Evolutionary conservation across 306 rosid species (phyloP).

Genomic region (Ochetophila trinervis): DNA sequence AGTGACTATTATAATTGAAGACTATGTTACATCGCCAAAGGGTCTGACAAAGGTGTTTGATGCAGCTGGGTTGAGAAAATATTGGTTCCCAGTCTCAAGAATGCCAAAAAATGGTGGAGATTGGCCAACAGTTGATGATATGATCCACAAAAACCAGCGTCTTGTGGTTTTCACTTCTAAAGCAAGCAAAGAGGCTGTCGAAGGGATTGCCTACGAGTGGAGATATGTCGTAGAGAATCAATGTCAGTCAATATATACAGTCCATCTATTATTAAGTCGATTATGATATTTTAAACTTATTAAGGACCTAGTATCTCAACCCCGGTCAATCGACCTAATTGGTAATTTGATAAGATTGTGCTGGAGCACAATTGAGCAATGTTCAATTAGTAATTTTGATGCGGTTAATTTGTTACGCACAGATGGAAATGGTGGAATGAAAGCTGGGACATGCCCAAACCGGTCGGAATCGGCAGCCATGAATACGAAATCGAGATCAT

Average conservation of each 20-base stretch:
- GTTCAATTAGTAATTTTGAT: not conserved
- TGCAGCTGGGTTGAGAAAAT: conserved; percentile 81
- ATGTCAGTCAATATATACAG: conserved; percentile 51
- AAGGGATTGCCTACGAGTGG: conserved; percentile 96
- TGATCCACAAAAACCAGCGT: conserved; percentile 77
- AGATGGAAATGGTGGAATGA: conserved; percentile 78
- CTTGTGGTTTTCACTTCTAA: conserved; percentile 88
- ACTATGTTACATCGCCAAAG: conserved; percentile 80
- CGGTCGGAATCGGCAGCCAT: conserved; percentile 53
- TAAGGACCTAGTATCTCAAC: no score
- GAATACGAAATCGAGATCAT: conserved; percentile 56
- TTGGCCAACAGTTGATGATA: conserved; percentile 81
- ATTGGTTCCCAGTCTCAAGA: conserved; percentile 83
- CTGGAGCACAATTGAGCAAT: no score
- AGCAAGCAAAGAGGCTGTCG: conserved; percentile 62
- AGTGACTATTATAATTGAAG: conserved; percentile 80
- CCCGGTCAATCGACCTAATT: no score
- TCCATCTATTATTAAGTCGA: no score
- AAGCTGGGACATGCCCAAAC: conserved; percentile 61
- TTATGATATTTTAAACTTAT: no score
- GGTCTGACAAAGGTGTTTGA: conserved; percentile 84
- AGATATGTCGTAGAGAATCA: conserved; percentile 83
- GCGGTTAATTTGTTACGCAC: conserved; percentile 17
- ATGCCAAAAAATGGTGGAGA: conserved; percentile 85
- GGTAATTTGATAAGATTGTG: no score